Base-by-base conservation (phyloP, 345 rosid genomes). In the Euphorbia tirucalli region DNA sequence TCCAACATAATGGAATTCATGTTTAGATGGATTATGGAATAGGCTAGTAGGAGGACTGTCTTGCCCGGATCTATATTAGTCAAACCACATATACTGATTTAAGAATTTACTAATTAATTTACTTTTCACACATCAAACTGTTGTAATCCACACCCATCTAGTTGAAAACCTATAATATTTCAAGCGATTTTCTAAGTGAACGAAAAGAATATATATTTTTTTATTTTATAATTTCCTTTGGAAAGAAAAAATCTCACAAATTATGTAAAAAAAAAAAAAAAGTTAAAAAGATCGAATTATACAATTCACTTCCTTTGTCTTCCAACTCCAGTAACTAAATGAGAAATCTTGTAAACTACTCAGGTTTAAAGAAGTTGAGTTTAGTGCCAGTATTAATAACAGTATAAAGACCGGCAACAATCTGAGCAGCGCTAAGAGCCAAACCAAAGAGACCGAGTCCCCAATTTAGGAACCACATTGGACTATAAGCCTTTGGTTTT, bases 401-500 rank as follows among this genome's bases (percentile, higher is more conserved):
- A 18, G 78, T 79, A 63, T 73, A 72, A 0, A 82, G 9, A 0
- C 80, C 78, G 0, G 78, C 78, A 10, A 80, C 59, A 56, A 82
- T 13, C 39, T 73, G 63, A 28, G 48, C 39, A 0, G 2, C 78
- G 25, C 82, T 75, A 6, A 82, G 69, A 39, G n/a, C 44, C 75
- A 78, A 5, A 0, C 85, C 82, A 16, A 78, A 61, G 27, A 76
- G 18, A 27, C 85, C 85, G 0, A 78, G 68, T 15, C 56, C 80
- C 75, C 82, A 52, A 10, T 82, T 82, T 13, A 82, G 70, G 68
- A 46, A 70, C 85, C 85, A 78, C 68, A 66, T 58, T 0, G 60
- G 27, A 28, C 82, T 48, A 50, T 56, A 28, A 11, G 3, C 44
- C 66, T 11, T 65, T 5, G 84, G 84, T 35, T 71, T 75, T 81